phyloP scores from a whole-genome alignment of 2,329 filamentous ascomycete genomes.

The Botrytis pseudocinerea region DNA sequence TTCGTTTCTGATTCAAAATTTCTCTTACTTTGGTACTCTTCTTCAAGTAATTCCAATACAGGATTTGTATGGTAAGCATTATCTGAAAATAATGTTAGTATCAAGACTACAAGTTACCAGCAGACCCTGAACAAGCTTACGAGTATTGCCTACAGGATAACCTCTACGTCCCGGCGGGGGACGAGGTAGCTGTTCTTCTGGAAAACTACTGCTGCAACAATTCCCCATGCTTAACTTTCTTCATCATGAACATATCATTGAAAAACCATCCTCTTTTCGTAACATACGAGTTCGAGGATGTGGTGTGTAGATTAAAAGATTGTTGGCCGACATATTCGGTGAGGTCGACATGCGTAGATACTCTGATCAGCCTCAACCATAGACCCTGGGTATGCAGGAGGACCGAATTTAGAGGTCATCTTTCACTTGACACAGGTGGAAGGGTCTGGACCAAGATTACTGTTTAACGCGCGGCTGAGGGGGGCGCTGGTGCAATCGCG shows the following conservation, averaged over 20 bases:
- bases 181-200: constrained; percentile 4
- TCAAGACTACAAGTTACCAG: background rate
- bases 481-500: background rate
- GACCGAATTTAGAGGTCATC: background rate
- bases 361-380: constrained; percentile 7
- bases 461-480: constrained; percentile 12
- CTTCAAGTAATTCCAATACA: constrained; percentile 8
- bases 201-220: constrained; percentile 20
- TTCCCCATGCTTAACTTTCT: constrained; percentile 20
- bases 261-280: background rate
- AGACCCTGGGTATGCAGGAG: background rate
- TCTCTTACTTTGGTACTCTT: constrained; percentile 10
- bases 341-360: background rate
- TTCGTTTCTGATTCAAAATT: background rate
- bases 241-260: constrained; percentile 8
- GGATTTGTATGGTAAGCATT: background rate
- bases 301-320: constrained; percentile 14
- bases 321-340: constrained; percentile 4
- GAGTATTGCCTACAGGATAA: background rate
- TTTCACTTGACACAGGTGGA: background rate
- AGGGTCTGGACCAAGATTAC: background rate
- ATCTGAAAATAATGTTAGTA: background rate
- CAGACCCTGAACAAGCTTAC: background rate
- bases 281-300: background rate
- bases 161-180: background rate